Evolutionary conservation across 495 filamentous ascomycete species (phyloP).

Genomic region (Clavariopsis aquatica): DNA sequence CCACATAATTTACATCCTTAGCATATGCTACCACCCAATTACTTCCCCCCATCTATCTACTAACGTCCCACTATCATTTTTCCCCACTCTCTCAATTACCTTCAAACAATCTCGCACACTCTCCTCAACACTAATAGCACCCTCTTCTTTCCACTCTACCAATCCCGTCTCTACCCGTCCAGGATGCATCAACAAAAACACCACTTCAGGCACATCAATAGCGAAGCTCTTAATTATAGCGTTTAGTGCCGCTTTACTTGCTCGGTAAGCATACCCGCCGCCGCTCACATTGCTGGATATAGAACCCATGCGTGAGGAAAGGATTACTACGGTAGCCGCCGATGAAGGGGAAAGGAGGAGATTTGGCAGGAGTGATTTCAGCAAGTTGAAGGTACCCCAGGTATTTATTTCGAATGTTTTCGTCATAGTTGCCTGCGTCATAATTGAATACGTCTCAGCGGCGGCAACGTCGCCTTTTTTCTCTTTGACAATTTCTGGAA

Average conservation of each 20-base stretch:
- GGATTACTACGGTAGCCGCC: conserved; percentile 44
- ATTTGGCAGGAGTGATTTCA: conserved; percentile 39
- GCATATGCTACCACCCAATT: conserved; percentile 42
- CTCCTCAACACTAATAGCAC: conserved; percentile 46
- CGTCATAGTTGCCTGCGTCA: conserved; percentile 40
- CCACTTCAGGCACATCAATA: conserved; percentile 45
- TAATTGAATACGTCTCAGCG: conserved; percentile 42
- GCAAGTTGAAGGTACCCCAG: conserved; percentile 41
- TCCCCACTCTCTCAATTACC: conserved; percentile 40
- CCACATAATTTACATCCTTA: neutral
- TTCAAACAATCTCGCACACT: conserved; percentile 43
- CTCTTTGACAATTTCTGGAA: conserved; percentile 32
- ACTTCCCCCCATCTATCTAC: conserved; percentile 46
- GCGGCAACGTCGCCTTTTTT: conserved; percentile 37
- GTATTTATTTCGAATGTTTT: conserved; percentile 43
- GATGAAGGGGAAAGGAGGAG: conserved; percentile 13
- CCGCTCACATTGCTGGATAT: conserved; percentile 59
- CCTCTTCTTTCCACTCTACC: conserved; percentile 47
- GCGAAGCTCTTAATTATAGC: conserved; percentile 46
- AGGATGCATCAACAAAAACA: conserved; percentile 47
- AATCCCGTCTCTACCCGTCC: conserved; percentile 50
- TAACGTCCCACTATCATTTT: conserved; percentile 41
- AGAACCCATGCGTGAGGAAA: conserved; percentile 48
- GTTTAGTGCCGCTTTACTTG: conserved; percentile 62
- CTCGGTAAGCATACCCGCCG: conserved; percentile 77